Conservation (phyloP, 2,329 filamentous ascomycete species). For the Aspergillus neoniger region DNA sequence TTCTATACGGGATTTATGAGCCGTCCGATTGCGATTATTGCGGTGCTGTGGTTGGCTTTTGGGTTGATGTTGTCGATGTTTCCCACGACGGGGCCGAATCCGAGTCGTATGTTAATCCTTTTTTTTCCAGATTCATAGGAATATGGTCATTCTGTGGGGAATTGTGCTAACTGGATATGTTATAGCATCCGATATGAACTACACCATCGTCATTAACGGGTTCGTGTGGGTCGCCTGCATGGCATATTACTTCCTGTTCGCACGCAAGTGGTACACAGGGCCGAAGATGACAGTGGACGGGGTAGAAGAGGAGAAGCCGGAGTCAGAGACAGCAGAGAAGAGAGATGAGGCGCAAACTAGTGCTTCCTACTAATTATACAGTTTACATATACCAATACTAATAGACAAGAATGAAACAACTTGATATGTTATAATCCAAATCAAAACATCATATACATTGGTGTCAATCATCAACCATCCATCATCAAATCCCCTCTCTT, state of each 20-base stretch:
- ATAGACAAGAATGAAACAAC: too few species aligned
- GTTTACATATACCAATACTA: too few species aligned
- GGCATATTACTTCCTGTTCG: constrained; percentile 59
- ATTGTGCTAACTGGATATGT: background rate
- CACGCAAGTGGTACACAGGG: constrained; percentile 63
- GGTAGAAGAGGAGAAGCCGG: background rate
- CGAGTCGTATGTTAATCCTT: constrained; percentile 39
- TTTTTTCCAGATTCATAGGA: too few species aligned
- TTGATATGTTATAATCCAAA: background rate
- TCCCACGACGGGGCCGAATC: constrained; percentile 57
- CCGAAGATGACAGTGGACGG: constrained; percentile 58
- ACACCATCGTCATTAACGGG: constrained; percentile 63
- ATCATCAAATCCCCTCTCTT: constrained; percentile 6
- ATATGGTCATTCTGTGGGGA: background rate
- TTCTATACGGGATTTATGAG: constrained; percentile 61
- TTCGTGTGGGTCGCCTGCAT: constrained; percentile 60
- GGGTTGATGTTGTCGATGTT: constrained; percentile 62
- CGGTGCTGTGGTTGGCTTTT: constrained; percentile 58
- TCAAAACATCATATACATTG: background rate
- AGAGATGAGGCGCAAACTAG: background rate
- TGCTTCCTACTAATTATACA: too few species aligned
- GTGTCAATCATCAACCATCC: background rate
- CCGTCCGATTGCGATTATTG: constrained; percentile 55
- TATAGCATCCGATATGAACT: constrained; percentile 58
- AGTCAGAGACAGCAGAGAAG: background rate